These are phyloP conservation scores for Tulasnella sp. DNA, from an alignment of 768 basidiomycete genomes.

Conservation along the genomic window DNA sequence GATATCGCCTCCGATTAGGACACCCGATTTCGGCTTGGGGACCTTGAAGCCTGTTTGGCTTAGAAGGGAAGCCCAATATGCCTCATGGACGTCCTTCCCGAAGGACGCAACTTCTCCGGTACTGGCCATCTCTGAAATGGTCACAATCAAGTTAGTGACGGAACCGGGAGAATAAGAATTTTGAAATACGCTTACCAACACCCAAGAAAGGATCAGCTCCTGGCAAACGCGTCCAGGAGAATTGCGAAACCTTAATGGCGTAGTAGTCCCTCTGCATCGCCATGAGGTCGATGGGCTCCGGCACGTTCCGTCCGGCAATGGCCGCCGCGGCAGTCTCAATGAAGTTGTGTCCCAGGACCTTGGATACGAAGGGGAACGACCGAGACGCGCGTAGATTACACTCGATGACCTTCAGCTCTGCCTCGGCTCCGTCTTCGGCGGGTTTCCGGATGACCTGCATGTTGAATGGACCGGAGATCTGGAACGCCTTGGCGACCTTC, in stretches of 20 bases:
- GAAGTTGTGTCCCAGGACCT: conserved; percentile 95
- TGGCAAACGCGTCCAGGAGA: conserved; percentile 92
- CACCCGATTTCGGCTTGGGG: conserved; percentile 72
- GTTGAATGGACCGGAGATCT: conserved; percentile 97
- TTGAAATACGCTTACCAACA: conserved; percentile 52
- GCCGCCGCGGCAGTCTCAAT: conserved; percentile 87
- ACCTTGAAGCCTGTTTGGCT: conserved; percentile 94
- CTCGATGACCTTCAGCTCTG: conserved; percentile 91
- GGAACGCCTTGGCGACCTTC: conserved; percentile 89
- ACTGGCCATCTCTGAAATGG: conserved; percentile 79
- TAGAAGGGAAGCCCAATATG: conserved; percentile 90
- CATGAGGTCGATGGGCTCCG: conserved; percentile 89
- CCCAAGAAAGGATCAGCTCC: conserved; percentile 97
- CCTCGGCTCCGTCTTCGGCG: conserved; percentile 34
- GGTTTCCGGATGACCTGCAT: conserved; percentile 96
- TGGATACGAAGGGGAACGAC: conserved; percentile 98
- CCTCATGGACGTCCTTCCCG: conserved; percentile 87
- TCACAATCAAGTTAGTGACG: neutral
- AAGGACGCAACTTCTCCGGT: conserved; percentile 97
- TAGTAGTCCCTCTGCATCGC: conserved; percentile 78
- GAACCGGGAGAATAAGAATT: neutral
- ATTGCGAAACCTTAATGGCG: conserved; percentile 95
- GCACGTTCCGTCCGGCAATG: conserved; percentile 76
- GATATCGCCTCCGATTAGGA: conserved; percentile 87
- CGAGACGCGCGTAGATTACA: conserved; percentile 97